Conservation (phyloP, 306 rosid species). For the Oxytropis ochrocephala region DNA sequence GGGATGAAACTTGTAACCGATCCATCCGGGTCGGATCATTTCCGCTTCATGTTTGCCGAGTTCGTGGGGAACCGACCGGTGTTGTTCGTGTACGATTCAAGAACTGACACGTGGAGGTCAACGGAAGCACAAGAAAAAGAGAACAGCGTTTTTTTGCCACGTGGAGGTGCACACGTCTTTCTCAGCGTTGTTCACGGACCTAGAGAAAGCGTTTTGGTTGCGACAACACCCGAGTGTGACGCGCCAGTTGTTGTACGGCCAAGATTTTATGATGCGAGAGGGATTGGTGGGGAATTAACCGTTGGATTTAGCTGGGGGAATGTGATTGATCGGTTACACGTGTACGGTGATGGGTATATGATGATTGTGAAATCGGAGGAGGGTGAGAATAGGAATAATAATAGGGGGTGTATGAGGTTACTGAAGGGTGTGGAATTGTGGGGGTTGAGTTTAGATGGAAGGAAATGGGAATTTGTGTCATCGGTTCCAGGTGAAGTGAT, state of each 20-base stretch:
- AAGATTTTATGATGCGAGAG: neutral
- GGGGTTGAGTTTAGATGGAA: constrained; percentile 36
- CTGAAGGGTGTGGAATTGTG: constrained; percentile 47
- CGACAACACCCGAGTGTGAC: neutral
- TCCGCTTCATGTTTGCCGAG: constrained; percentile 50
- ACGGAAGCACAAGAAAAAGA: constrained; percentile 18
- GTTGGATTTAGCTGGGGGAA: constrained; percentile 48
- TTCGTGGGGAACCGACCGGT: constrained; percentile 35
- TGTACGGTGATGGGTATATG: constrained; percentile 66
- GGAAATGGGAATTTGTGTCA: constrained; percentile 40
- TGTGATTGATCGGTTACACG: constrained; percentile 44
- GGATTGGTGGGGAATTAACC: neutral
- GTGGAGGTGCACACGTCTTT: constrained; percentile 21
- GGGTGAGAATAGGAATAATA: neutral
- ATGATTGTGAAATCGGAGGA: constrained; percentile 45
- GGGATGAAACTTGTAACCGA: constrained; percentile 48
- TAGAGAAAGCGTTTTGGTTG: constrained; percentile 37
- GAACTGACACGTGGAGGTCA: constrained; percentile 37
- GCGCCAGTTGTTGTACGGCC: constrained; percentile 37
- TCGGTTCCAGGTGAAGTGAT: constrained; percentile 18
- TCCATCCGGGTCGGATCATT: constrained; percentile 28
- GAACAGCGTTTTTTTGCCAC: neutral
- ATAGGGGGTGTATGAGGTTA: constrained; percentile 7
- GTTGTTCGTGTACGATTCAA: constrained; percentile 41
- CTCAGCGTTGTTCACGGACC: constrained; percentile 34